A percentile compares a stretch with the other conserved stretches of the same genome.
phyloP scores from a whole-genome alignment of 2,329 filamentous ascomycete species.

The Aspergillus sp. region DNA sequence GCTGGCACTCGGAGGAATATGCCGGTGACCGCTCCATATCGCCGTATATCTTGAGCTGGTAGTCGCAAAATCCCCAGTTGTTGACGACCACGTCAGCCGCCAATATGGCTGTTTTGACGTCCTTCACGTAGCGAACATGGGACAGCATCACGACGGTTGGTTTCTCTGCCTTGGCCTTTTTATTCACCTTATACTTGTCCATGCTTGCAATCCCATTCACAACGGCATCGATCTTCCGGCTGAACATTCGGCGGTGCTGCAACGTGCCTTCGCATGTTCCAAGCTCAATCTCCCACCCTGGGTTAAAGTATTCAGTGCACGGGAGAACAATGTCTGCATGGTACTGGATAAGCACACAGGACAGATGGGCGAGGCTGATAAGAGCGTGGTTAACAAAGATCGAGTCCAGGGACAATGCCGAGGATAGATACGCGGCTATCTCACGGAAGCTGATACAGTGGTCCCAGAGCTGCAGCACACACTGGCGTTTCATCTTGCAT shows the following conservation, averaged over 20 bases:
- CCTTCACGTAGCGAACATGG: slow-evolving; percentile 53
- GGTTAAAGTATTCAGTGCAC: slow-evolving; percentile 61
- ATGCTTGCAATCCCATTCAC: slow-evolving; percentile 65
- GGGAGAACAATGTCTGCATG: slow-evolving; percentile 59
- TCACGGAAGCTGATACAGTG: slow-evolving; percentile 63
- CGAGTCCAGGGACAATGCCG: slow-evolving; percentile 30
- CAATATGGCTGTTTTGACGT: slow-evolving; percentile 63
- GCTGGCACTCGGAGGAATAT: slow-evolving; percentile 59
- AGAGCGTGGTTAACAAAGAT: slow-evolving; percentile 47
- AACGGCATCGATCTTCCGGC: slow-evolving; percentile 61
- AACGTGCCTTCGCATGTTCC: slow-evolving; percentile 57
- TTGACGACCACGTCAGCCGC: slow-evolving; percentile 65
- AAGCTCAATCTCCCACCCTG: slow-evolving; percentile 62
- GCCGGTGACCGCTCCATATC: slow-evolving; percentile 62
- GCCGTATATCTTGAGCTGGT: slow-evolving; percentile 62
- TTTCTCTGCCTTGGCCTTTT: slow-evolving; percentile 55
- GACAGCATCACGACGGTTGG: slow-evolving; percentile 66
- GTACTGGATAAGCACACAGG: slow-evolving; percentile 25
- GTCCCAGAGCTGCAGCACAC: slow-evolving; percentile 63
- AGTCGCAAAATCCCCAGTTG: slow-evolving; percentile 63
- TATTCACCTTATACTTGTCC: slow-evolving; percentile 60
- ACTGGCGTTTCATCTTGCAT: slow-evolving; percentile 60
- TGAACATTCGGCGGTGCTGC: slow-evolving; percentile 56
- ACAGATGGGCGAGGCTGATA: slow-evolving; percentile 28
- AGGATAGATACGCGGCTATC: slow-evolving; percentile 49